Conservation (phyloP, 805 yeast genomes). For the Suhomyces sp. region DNA sequence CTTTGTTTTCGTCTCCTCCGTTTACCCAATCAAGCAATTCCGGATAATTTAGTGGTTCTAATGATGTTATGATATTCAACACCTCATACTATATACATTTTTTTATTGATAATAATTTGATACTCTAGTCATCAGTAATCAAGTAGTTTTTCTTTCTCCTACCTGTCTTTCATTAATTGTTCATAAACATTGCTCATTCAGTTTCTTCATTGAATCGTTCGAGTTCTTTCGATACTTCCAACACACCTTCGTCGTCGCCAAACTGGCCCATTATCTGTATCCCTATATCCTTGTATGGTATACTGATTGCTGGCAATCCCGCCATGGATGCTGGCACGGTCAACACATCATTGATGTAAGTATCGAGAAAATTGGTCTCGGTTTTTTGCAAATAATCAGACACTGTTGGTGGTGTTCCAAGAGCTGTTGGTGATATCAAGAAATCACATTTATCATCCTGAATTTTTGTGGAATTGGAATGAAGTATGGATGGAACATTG, state of each 20-base stretch:
- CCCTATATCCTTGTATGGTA: constrained; percentile 63
- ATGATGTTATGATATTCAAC: constrained; percentile 37
- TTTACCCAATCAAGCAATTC: constrained; percentile 2
- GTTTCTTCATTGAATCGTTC: too few species aligned
- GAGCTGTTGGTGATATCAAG: constrained; percentile 71
- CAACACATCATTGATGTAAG: constrained; percentile 77
- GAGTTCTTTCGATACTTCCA: too few species aligned
- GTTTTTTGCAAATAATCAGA: constrained; percentile 39
- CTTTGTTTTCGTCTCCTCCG: constrained; percentile 1
- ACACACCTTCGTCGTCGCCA: constrained; percentile 73
- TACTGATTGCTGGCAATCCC: constrained; percentile 80
- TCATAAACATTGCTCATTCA: too few species aligned
- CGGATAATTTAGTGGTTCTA: constrained; percentile 1
- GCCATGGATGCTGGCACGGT: constrained; percentile 91
- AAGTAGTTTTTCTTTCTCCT: too few species aligned
- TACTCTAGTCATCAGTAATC: too few species aligned
- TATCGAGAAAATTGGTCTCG: constrained; percentile 49
- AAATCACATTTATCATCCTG: constrained; percentile 53
- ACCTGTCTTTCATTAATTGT: too few species aligned
- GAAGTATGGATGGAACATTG: constrained; percentile 37
- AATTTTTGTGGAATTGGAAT: constrained; percentile 7
- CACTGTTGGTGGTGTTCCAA: constrained; percentile 53
- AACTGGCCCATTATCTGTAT: constrained; percentile 83
- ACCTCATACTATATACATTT: constrained; percentile 8
- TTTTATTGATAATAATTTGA: too few species aligned